Conservation (phyloP, 305 asterid genomes). For the Fraxinus baroniana region DNA sequence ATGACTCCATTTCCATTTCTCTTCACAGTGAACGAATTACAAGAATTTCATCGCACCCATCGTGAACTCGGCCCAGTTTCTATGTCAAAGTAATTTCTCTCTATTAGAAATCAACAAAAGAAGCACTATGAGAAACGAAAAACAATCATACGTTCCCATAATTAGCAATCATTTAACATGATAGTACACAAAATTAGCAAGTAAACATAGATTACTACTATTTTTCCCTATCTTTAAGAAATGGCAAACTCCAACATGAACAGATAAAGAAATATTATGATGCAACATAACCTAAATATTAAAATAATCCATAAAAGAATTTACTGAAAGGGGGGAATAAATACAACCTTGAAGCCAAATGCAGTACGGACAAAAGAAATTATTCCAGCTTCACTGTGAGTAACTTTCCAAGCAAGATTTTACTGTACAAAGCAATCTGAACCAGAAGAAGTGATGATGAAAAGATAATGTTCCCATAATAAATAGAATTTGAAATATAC, state of each 20-base stretch:
- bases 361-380: neutral
- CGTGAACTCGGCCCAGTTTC: slow-evolving; percentile 22
- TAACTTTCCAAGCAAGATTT: neutral
- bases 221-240: neutral
- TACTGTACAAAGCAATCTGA: slow-evolving; percentile 14
- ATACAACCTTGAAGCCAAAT: neutral
- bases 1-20: slow-evolving; percentile 45
- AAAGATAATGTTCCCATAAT: slow-evolving; percentile 52
- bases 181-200: slow-evolving; percentile 4
- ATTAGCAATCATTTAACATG: neutral
- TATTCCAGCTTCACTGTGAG: neutral
- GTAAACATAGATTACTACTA: neutral
- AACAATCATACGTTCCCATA: neutral
- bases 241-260: neutral
- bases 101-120: slow-evolving; percentile 5
- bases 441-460: slow-evolving; percentile 46
- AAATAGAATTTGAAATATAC: slow-evolving; percentile 13
- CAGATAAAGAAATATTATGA: neutral
- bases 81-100: slow-evolving; percentile 13
- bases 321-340: neutral
- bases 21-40: slow-evolving; percentile 9
- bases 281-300: neutral
- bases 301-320: neutral
- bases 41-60: slow-evolving; percentile 23
- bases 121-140: neutral